Evolutionary conservation across 2,329 filamentous ascomycete genomes (phyloP), one percentile per base, ranked within the genome.

Genomic region (Microthyrium microscopicum): DNA sequence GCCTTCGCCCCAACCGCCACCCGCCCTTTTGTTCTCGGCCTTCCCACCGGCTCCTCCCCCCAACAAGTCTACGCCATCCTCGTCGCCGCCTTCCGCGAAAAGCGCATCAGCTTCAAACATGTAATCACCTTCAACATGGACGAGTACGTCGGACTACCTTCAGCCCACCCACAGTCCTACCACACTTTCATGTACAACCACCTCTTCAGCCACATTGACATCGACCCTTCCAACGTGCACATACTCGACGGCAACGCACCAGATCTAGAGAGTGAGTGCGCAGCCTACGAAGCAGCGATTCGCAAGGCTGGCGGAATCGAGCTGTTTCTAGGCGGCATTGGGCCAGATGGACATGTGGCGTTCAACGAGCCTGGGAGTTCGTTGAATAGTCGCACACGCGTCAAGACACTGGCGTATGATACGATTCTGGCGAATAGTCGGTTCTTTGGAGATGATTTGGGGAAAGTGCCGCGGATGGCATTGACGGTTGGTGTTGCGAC

Each of bases 51-150:
- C 34, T 84, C 78, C 46, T 85, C 77, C 41, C 82, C 82, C 3
- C 68, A 84, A 40, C 65, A 70, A 33, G 73, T 89, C 42, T 91
- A 91, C 60, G 72, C 73, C 52, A 66, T 75, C 44, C 67, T 91
- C 18, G 81, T 89, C 31, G 57, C 69, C 46, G 68, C 68, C 49
- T 73, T 75, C 61, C 79, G 79, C 57, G 65, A 69, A 42, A 75
- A 74, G 47, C 58, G 81, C 50, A 74, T 91, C 47, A 87, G 81
- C 1, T 91, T 91, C 53, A 74, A 77, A 49, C 71, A 91, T 76
- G 80, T 91, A 47, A 70, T 89, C 50, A 91, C 82, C 18, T 91
- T 91, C 65, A 89, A 89, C 57, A 89, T 89, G 82, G 82, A 91
- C 57, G 82, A 91, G 58, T 91, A 91, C 48, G 79, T 89, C 43